Base-by-base conservation (phyloP, 129 eudicot species). In the Calendula officinalis region DNA sequence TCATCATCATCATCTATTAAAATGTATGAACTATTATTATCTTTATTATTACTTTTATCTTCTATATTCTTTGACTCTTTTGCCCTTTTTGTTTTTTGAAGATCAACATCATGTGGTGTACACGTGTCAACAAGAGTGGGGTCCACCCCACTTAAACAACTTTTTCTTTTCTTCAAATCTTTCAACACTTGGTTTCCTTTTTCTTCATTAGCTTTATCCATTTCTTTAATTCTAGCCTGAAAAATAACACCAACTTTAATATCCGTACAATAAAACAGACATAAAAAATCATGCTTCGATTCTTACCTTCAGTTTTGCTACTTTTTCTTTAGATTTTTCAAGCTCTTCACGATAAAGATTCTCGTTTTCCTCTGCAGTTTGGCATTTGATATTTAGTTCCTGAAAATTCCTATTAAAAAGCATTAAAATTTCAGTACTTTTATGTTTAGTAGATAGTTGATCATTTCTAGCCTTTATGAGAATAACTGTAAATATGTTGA, bases 301-400 rank as follows among this genome's bases (percentile, higher is more conserved):
- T 22, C 67, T 69, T 85, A 80, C 99, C 84, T 88, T 81, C 35
- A 81, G 72, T 10, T 83, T 83, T 52, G 64, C 64, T 36, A 83
- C 60, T 69, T 85, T 83, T 32, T 77, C 86, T 16, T 79, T 73
- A 36, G 90, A 81, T 22, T 94, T 86, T 75, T 83, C 86, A 48
- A 88, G 97, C 78, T 94, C 78, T 38, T 54, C 53, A 22, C 59
- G 67, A 15, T 76, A 78, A 41, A 78, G 86, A 10, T 84, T 89
- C 65, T 86, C 95, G 34, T 95, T 89, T 72, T 88, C 78, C 33
- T 82, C 95, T 7, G 82, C 70, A 50, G 62, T 13, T 63, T 71
- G 77, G 90, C 86, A 89, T 64, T 88, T 94, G 44, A 82, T 67
- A 64, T 86, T 81, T 73, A 94, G 65, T 12, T 83, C 90, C 66